Evolutionary conservation across 2,329 filamentous ascomycete genomes (phyloP).

Genomic region (Clarireedia homoeocarpa): DNA sequence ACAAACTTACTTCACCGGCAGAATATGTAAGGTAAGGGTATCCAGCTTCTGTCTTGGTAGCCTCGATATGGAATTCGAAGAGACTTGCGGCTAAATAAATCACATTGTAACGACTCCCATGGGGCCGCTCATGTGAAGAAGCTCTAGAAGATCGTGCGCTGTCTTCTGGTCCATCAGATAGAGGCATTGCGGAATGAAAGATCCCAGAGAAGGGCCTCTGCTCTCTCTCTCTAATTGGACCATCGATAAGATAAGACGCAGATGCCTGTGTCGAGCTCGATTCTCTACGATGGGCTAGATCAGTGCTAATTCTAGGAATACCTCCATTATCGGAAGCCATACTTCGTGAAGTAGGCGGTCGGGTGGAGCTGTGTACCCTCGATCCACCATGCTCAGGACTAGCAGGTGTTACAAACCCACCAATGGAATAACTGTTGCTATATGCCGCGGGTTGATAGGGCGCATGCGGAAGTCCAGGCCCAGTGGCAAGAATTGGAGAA

Average conservation of each 20-base stretch:
- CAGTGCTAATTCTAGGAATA: slow-evolving; percentile 43
- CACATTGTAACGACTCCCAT: slow-evolving; percentile 56
- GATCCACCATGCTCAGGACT: slow-evolving; percentile 44
- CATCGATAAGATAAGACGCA: slow-evolving; percentile 33
- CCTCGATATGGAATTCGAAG: slow-evolving; percentile 96
- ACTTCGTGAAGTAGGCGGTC: slow-evolving; percentile 54
- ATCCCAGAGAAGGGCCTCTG: slow-evolving; percentile 58
- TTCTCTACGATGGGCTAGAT: slow-evolving; percentile 42
- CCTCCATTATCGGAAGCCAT: slow-evolving; percentile 41
- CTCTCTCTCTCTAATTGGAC: slow-evolving; percentile 18
- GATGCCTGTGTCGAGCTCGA: slow-evolving; percentile 49
- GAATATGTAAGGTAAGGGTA: slow-evolving; percentile 96
- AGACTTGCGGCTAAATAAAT: slow-evolving; percentile 89
- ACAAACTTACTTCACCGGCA: slow-evolving; percentile 66
- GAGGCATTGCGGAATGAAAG: slow-evolving; percentile 81
- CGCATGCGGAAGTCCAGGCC: slow-evolving; percentile 45
- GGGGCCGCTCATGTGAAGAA: slow-evolving; percentile 49
- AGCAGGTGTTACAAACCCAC: slow-evolving; percentile 49
- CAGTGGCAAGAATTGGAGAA: slow-evolving; percentile 40
- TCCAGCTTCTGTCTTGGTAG: slow-evolving; percentile 82
- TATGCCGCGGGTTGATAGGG: slow-evolving; percentile 46
- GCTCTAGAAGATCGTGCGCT: slow-evolving; percentile 47
- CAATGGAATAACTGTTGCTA: slow-evolving; percentile 41
- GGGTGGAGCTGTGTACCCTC: slow-evolving; percentile 22
- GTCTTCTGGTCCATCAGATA: slow-evolving; percentile 57